Conservation (phyloP, 1,284 basidiomycete genomes). For the Porphyrellus sp. region DNA sequence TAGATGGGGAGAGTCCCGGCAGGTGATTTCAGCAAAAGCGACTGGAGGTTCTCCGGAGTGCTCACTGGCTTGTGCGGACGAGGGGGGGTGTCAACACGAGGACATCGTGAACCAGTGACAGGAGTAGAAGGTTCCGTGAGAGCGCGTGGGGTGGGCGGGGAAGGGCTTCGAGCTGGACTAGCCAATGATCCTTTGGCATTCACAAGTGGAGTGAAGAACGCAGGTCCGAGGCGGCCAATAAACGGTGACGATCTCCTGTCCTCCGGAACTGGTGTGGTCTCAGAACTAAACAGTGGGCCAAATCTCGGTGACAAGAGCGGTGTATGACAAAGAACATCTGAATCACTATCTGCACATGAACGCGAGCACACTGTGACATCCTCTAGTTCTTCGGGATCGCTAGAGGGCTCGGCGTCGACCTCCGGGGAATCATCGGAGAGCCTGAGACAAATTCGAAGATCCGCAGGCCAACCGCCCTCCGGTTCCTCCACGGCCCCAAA, state of each 20-base stretch:
- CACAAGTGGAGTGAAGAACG: constrained; percentile 21
- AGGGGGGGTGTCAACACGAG: constrained; percentile 27
- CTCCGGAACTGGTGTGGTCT: background rate
- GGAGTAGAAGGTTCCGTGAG: constrained; percentile 28
- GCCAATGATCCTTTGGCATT: background rate
- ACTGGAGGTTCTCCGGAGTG: constrained; percentile 35
- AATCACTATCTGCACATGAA: constrained; percentile 5
- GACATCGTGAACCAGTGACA: constrained; percentile 11
- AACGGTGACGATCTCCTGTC: constrained; percentile 18
- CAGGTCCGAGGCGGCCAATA: constrained; percentile 30
- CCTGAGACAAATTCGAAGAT: constrained; percentile 45
- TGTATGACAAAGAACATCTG: constrained; percentile 9
- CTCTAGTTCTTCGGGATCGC: constrained; percentile 27
- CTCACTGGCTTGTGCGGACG: constrained; percentile 31
- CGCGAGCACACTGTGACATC: constrained; percentile 7
- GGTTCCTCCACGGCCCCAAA: constrained; percentile 44
- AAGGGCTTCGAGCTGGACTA: constrained; percentile 6
- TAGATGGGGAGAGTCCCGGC: constrained; percentile 28
- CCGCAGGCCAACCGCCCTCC: constrained; percentile 47
- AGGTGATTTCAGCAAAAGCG: constrained; percentile 32
- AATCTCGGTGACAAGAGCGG: constrained; percentile 11
- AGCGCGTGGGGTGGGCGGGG: background rate
- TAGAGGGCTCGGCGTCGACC: constrained; percentile 19
- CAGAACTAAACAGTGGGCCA: constrained; percentile 10
- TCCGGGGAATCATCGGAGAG: constrained; percentile 1